These are phyloP conservation scores for Aplosporella prunicola DNA, from an alignment of 2,329 filamentous ascomycete species.

Conservation along the genomic window DNA sequence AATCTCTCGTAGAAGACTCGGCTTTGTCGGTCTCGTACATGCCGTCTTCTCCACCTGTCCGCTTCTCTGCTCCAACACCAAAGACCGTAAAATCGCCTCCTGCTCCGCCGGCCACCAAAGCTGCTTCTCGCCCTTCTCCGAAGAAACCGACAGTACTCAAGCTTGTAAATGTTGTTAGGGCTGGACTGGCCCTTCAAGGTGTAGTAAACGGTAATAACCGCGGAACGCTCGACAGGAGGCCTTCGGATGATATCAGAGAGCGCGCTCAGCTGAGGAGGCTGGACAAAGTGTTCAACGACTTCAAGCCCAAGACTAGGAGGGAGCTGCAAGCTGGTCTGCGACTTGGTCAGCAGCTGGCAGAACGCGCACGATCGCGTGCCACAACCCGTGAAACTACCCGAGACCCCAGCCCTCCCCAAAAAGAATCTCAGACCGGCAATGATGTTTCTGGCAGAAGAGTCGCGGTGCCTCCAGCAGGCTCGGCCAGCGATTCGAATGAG, in stretches of 20 bases:
- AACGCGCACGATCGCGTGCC: conserved; percentile 15
- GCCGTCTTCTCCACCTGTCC: conserved; percentile 14
- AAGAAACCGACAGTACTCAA: conserved; percentile 6
- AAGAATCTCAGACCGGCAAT: conserved; percentile 7
- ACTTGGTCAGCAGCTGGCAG: conserved; percentile 29
- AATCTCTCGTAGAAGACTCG: conserved; percentile 1
- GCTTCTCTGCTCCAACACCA: conserved; percentile 21
- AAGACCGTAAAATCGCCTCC: conserved; percentile 17
- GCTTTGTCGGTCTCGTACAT: conserved; percentile 9
- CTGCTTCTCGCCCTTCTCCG: conserved; percentile 11
- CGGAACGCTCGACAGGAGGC: conserved; percentile 13
- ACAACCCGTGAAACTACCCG: neutral
- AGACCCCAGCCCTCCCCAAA: neutral
- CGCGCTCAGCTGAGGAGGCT: conserved; percentile 17
- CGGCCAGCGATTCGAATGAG: conserved; percentile 13
- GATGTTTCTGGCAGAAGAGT: conserved; percentile 15
- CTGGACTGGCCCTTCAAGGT: conserved; percentile 30
- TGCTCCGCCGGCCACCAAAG: conserved; percentile 22
- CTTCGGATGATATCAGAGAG: conserved; percentile 16
- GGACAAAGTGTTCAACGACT: conserved; percentile 30
- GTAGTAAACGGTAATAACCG: conserved; percentile 23
- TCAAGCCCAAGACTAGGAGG: conserved; percentile 29
- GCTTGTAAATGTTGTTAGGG: conserved; percentile 27
- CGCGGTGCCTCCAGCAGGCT: conserved; percentile 16
- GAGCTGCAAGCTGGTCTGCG: conserved; percentile 30